Percentiles rank a stretch among this genome's conserved stretches.
These are phyloP conservation scores for Arthrobotrys iridis DNA, from an alignment of 2,329 filamentous ascomycete species.

Conservation along the genomic window DNA sequence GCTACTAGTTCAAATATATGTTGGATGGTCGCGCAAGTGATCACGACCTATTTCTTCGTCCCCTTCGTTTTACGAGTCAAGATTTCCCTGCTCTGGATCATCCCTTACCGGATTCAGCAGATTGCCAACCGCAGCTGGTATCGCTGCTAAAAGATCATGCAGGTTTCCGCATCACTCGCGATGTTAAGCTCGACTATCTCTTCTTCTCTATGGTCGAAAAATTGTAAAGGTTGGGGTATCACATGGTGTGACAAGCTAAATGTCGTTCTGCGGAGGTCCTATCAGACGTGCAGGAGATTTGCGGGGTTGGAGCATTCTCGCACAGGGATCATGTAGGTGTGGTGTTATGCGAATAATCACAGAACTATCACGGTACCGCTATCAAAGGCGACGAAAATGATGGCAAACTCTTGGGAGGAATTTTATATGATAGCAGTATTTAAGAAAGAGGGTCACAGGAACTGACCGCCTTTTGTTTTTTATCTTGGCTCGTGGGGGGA, in stretches of 20 bases:
- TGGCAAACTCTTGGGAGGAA: neutral
- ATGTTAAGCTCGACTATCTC: neutral
- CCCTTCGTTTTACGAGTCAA: neutral
- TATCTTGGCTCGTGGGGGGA: conserved; percentile 15
- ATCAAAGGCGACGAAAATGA: neutral
- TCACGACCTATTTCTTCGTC: conserved; percentile 37
- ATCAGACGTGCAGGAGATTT: conserved; percentile 46
- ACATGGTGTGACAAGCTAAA: conserved; percentile 44
- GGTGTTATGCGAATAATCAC: conserved; percentile 32
- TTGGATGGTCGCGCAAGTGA: conserved; percentile 50
- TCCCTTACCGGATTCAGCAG: conserved; percentile 26
- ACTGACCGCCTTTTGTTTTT: conserved; percentile 4
- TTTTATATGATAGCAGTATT: neutral
- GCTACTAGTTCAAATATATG: conserved; percentile 30
- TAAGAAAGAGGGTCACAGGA: conserved; percentile 13
- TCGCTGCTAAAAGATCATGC: conserved; percentile 16
- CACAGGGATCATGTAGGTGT: conserved; percentile 31
- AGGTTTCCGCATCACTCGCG: conserved; percentile 24
- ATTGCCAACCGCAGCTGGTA: neutral
- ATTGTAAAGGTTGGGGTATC: conserved; percentile 35
- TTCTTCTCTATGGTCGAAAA: conserved; percentile 6
- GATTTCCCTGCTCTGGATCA: conserved; percentile 1
- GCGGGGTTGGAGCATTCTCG: conserved; percentile 36
- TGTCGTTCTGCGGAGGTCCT: conserved; percentile 18
- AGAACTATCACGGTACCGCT: conserved; percentile 42